These are phyloP conservation scores for Aschersonia sp. DNA, from an alignment of 2,329 filamentous ascomycete genomes.

Conservation along the genomic window DNA sequence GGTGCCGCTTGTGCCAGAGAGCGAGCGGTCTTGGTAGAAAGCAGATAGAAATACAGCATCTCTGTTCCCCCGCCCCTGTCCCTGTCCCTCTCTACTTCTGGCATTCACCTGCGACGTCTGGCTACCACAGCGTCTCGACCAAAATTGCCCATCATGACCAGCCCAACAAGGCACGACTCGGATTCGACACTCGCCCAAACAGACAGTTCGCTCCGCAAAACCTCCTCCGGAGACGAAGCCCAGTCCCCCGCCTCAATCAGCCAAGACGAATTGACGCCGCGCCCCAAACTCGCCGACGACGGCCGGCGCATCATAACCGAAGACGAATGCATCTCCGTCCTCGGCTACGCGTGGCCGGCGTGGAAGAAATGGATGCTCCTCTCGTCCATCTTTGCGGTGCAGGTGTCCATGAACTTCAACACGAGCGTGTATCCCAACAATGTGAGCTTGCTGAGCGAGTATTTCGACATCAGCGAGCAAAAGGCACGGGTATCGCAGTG, in stretches of 20 bases:
- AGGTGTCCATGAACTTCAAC: slow-evolving; percentile 68
- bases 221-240: not conserved
- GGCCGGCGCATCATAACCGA: slow-evolving; percentile 29
- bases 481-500: slow-evolving; percentile 52
- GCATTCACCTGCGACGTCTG: too few relatives aligned
- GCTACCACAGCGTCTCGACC: too few relatives aligned
- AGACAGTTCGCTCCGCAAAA: not conserved
- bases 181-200: not conserved
- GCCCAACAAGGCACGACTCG: not conserved
- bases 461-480: slow-evolving; percentile 42
- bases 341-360: slow-evolving; percentile 45
- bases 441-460: slow-evolving; percentile 43
- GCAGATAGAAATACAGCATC: too few relatives aligned
- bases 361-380: slow-evolving; percentile 60
- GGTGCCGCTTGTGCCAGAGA: too few relatives aligned
- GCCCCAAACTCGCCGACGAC: slow-evolving; percentile 5
- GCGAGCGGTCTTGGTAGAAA: too few relatives aligned
- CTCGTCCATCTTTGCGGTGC: slow-evolving; percentile 55
- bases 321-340: slow-evolving; percentile 47
- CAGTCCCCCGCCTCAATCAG: not conserved
- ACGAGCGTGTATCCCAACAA: slow-evolving; percentile 60
- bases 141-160: too few relatives aligned
- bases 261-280: not conserved
- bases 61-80: too few relatives aligned
- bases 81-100: too few relatives aligned